A percentile compares a stretch with the other conserved stretches of the same genome.
Evolutionary conservation across 2,329 filamentous ascomycete genomes (phyloP).

Genomic region (Dactylellina parvicollis): DNA sequence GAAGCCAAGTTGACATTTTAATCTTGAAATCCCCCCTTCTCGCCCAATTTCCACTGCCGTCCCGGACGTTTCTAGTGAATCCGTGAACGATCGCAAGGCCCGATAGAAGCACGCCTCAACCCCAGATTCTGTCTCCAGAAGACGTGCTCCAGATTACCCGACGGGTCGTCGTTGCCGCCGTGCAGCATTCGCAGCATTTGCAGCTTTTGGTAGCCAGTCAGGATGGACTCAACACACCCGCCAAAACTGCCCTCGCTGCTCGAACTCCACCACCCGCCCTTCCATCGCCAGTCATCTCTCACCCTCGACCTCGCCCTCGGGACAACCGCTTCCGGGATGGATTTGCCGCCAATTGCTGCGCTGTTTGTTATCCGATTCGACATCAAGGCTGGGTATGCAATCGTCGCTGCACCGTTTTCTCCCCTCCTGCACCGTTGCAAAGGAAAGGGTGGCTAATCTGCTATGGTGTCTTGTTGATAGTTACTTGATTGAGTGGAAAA

Average conservation of each 20-base stretch:
- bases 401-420: slow-evolving; percentile 15
- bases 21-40: slow-evolving; percentile 2
- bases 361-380: slow-evolving; percentile 92
- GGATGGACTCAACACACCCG: slow-evolving; percentile 42
- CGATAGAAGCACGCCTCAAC: background rate
- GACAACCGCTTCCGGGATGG: slow-evolving; percentile 57
- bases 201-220: slow-evolving; percentile 53
- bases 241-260: slow-evolving; percentile 33
- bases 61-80: background rate
- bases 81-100: background rate
- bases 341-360: slow-evolving; percentile 74
- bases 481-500: slow-evolving; percentile 89
- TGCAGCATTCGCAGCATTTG: slow-evolving; percentile 2
- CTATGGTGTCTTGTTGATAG: slow-evolving; percentile 61
- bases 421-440: slow-evolving; percentile 16
- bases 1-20: slow-evolving; percentile 46
- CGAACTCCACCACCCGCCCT: slow-evolving; percentile 23
- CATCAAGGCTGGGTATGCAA: slow-evolving; percentile 81
- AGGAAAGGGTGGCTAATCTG: slow-evolving; percentile 18
- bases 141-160: slow-evolving; percentile 28
- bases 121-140: slow-evolving; percentile 5
- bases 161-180: slow-evolving; percentile 16
- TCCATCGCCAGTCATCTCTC: slow-evolving; percentile 52
- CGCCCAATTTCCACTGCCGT: background rate
- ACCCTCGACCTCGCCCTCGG: slow-evolving; percentile 55